A percentile compares a stretch with the other conserved stretches of the same genome.
phyloP scores from a whole-genome alignment of 2,329 filamentous ascomycete species.

The Verticillium longisporum region DNA sequence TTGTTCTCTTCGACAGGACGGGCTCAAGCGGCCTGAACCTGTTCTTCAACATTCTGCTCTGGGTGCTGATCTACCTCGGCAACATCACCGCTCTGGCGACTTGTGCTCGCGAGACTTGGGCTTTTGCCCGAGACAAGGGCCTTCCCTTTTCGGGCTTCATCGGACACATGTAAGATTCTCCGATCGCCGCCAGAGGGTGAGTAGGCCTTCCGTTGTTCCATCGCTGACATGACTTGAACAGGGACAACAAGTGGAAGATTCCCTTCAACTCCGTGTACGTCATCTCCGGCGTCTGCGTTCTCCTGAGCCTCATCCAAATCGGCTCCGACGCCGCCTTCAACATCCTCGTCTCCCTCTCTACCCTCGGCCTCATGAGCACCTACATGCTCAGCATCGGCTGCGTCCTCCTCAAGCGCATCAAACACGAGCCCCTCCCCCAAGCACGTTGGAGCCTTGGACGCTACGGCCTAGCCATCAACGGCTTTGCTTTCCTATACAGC shows the following conservation, averaged over 20 bases:
- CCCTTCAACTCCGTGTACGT: slow-evolving; percentile 24
- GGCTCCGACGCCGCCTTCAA: slow-evolving; percentile 25
- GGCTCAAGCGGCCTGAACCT: background rate
- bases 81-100: slow-evolving; percentile 2
- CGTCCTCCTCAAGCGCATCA: slow-evolving; percentile 24
- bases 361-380: slow-evolving; percentile 22
- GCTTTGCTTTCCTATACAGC: slow-evolving; percentile 14
- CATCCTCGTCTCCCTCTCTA: slow-evolving; percentile 23
- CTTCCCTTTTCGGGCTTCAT: slow-evolving; percentile 12
- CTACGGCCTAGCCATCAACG: slow-evolving; percentile 29
- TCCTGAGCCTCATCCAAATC: slow-evolving; percentile 25
- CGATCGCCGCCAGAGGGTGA: background rate
- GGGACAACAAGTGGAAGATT: slow-evolving; percentile 14
- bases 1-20: slow-evolving; percentile 1
- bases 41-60: slow-evolving; percentile 1
- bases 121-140: background rate
- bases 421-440: slow-evolving; percentile 21
- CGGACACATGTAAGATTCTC: background rate
- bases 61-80: slow-evolving; percentile 1
- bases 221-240: background rate
- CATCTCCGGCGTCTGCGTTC: slow-evolving; percentile 17
- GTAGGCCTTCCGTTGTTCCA: background rate
- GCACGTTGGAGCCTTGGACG: slow-evolving; percentile 28
- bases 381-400: slow-evolving; percentile 25
- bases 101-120: slow-evolving; percentile 1